A percentile compares a stretch with the other conserved stretches of the same genome.
These are phyloP conservation scores for Drechslerella coelobrocha DNA, from an alignment of 2,329 filamentous ascomycete genomes.

Conservation along the genomic window DNA sequence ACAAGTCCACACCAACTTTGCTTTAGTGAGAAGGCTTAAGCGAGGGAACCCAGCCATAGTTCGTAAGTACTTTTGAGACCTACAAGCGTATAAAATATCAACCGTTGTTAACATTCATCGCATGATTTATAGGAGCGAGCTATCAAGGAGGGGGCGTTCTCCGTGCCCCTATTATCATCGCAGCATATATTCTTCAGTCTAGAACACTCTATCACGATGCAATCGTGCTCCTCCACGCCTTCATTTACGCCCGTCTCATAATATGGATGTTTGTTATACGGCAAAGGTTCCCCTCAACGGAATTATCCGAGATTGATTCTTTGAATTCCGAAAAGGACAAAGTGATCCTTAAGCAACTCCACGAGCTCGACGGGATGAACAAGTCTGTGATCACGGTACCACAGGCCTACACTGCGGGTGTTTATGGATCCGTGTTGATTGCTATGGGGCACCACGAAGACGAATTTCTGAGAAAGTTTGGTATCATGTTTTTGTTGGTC, in stretches of 20 bases:
- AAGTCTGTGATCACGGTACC: conserved; percentile 17
- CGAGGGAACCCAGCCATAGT: conserved; percentile 26
- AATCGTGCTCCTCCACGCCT: conserved; percentile 25
- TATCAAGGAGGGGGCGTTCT: conserved; percentile 27
- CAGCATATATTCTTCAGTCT: conserved; percentile 19
- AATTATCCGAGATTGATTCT: conserved; percentile 22
- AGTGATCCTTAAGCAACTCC: conserved; percentile 1
- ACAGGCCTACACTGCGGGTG: conserved; percentile 24
- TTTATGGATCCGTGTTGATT: conserved; percentile 31
- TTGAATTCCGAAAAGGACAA: conserved; percentile 23
- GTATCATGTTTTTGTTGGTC: conserved; percentile 14
- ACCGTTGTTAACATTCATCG: background rate
- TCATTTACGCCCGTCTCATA: conserved; percentile 29
- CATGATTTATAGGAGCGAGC: conserved; percentile 16
- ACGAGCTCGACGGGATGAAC: conserved; percentile 17
- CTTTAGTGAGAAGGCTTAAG: conserved; percentile 26
- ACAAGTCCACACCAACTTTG: conserved; percentile 29
- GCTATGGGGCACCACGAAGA: conserved; percentile 28
- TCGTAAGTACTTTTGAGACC: conserved; percentile 9
- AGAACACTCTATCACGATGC: conserved; percentile 24
- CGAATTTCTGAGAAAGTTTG: conserved; percentile 23
- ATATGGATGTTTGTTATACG: conserved; percentile 24
- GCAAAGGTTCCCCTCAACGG: conserved; percentile 10
- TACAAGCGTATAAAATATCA: background rate
- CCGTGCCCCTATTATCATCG: conserved; percentile 12